phyloP scores from a whole-genome alignment of 305 asterid genomes.

The Fraxinus floribunda region DNA sequence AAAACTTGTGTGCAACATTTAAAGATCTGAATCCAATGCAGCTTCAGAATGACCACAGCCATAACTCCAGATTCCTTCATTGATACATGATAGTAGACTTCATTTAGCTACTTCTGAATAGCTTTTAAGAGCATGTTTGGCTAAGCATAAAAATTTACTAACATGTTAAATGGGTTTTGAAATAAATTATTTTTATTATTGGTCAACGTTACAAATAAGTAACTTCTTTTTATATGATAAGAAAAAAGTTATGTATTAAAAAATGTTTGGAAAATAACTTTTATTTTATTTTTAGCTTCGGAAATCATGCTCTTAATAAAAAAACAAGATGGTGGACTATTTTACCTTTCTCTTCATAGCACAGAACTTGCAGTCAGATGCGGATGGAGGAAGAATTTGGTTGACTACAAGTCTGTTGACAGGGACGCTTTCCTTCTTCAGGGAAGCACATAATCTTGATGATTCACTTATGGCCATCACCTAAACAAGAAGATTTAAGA shows the following conservation, averaged over 20 bases:
- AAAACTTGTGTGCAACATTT: neutral
- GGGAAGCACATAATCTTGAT: slow-evolving; percentile 76
- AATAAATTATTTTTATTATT: neutral
- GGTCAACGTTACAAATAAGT: neutral
- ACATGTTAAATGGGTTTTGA: neutral
- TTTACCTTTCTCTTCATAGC: slow-evolving; percentile 81
- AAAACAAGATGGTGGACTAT: neutral
- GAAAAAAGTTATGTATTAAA: neutral
- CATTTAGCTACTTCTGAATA: neutral
- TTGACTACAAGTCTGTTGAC: slow-evolving; percentile 79
- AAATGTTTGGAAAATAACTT: neutral
- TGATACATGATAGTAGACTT: neutral
- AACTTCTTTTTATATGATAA: neutral
- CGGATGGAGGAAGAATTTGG: slow-evolving; percentile 77
- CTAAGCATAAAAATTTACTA: neutral
- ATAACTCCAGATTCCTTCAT: neutral
- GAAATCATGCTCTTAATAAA: neutral
- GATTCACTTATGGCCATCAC: slow-evolving; percentile 93
- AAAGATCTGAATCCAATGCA: neutral
- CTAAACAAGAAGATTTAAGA: slow-evolving; percentile 32
- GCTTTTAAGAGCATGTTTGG: neutral
- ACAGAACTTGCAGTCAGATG: slow-evolving; percentile 94
- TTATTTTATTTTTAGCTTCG: neutral
- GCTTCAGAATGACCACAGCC: neutral
- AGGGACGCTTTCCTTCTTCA: slow-evolving; percentile 82